A percentile compares a stretch with the other conserved stretches of the same genome.
These are phyloP conservation scores for Dipteronia sinensis DNA, from an alignment of 345 rosid genomes.

Conservation along the genomic window DNA sequence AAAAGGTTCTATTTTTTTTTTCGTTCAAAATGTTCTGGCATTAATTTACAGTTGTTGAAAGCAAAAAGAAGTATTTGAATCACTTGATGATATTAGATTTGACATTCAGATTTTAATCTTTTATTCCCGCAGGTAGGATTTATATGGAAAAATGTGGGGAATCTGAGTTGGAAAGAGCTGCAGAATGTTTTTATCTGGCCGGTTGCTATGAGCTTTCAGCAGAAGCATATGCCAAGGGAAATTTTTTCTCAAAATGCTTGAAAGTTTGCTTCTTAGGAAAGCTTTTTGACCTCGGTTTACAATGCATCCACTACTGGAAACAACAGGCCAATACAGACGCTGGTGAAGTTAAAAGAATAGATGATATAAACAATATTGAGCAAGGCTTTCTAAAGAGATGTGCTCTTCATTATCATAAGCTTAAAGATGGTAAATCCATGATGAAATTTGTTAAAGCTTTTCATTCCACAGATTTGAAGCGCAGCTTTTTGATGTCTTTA, in stretches of 20 bases:
- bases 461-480: conserved; percentile 20
- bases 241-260: conserved; percentile 38
- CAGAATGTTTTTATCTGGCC: conserved; percentile 42
- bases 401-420: conserved; percentile 35
- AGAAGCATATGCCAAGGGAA: conserved; percentile 35
- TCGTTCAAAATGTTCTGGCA: no score
- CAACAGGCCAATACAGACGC: conserved; percentile 13
- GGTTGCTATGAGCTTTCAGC: conserved; percentile 33
- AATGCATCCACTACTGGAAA: conserved; percentile 37
- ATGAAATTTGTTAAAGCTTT: conserved; percentile 34
- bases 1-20: no score
- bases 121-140: conserved; percentile 35
- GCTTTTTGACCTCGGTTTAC: conserved; percentile 43
- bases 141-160: conserved; percentile 44
- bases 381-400: conserved; percentile 37
- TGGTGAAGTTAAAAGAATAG: no score
- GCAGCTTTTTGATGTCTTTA: conserved; percentile 29
- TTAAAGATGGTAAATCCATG: conserved; percentile 29
- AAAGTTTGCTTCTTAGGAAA: conserved; percentile 34
- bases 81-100: neutral
- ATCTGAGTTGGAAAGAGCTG: conserved; percentile 34
- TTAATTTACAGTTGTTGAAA: neutral
- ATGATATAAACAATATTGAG: conserved; percentile 17
- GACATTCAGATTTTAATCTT: neutral
- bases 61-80: neutral